Percentiles rank a stretch among this genome's conserved stretches.
phyloP scores from a whole-genome alignment of 768 basidiomycete species.

The Antrodiella citrinella region DNA sequence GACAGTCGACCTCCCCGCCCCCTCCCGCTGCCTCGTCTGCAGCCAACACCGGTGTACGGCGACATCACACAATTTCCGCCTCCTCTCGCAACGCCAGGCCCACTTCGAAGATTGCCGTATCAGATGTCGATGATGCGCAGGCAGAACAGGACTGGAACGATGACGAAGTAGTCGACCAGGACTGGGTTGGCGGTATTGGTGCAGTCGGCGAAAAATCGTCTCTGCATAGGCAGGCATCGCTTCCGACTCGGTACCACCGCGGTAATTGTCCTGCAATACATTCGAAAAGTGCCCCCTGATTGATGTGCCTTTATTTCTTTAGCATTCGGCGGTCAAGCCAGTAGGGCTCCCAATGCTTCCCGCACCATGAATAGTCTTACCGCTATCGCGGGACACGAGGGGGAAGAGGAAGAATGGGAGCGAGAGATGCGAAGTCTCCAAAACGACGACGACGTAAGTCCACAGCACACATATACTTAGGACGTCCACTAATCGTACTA shows the following conservation, averaged over 20 bases:
- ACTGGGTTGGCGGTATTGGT: slow-evolving; percentile 76
- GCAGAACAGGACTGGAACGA: slow-evolving; percentile 57
- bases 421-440: slow-evolving; percentile 48
- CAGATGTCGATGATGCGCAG: slow-evolving; percentile 49
- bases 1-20: slow-evolving; percentile 34
- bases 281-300: too few relatives aligned
- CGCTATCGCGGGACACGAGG: slow-evolving; percentile 80
- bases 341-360: slow-evolving; percentile 57
- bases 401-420: slow-evolving; percentile 87
- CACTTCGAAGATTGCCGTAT: slow-evolving; percentile 53
- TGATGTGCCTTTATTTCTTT: neutral
- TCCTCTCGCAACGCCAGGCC: slow-evolving; percentile 58
- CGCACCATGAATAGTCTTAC: slow-evolving; percentile 76
- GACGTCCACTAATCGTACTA: slow-evolving; percentile 6
- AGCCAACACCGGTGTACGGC: slow-evolving; percentile 46
- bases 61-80: slow-evolving; percentile 79
- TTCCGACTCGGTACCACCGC: slow-evolving; percentile 75
- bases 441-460: slow-evolving; percentile 59
- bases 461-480: neutral
- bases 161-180: slow-evolving; percentile 70
- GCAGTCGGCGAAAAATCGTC: slow-evolving; percentile 78
- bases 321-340: slow-evolving; percentile 46
- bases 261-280: slow-evolving; percentile 45
- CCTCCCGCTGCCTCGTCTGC: slow-evolving; percentile 30
- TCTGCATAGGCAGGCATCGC: slow-evolving; percentile 72